Evolutionary conservation across 768 basidiomycete species (phyloP).

Genomic region (Leucogyrophana mollusca): DNA sequence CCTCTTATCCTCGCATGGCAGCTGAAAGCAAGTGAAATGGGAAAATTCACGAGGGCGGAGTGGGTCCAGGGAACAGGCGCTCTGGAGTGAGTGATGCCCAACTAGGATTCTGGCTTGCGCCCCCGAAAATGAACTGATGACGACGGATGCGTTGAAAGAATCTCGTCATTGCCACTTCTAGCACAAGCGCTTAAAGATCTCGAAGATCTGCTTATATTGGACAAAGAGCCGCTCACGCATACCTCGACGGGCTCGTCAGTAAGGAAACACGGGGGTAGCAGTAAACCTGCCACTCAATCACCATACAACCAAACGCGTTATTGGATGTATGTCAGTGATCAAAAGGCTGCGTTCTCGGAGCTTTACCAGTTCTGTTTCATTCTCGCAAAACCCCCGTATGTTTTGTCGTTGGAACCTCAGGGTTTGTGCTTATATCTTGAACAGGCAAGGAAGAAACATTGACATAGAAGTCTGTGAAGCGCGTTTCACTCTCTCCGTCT

Average conservation of each 20-base stretch:
- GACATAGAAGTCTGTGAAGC: slow-evolving; percentile 69
- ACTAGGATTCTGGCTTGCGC: not conserved
- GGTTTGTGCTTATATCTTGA: not conserved
- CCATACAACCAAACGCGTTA: slow-evolving; percentile 58
- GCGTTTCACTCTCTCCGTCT: not conserved
- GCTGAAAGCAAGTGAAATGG: slow-evolving; percentile 68
- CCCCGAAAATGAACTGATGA: not conserved
- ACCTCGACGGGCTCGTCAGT: slow-evolving; percentile 19
- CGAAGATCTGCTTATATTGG: slow-evolving; percentile 56
- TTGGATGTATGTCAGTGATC: slow-evolving; percentile 45
- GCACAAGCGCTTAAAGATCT: slow-evolving; percentile 56
- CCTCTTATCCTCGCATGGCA: slow-evolving; percentile 80
- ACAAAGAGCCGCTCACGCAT: slow-evolving; percentile 37
- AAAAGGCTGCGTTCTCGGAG: slow-evolving; percentile 53
- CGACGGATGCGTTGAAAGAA: slow-evolving; percentile 34
- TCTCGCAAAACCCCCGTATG: slow-evolving; percentile 72
- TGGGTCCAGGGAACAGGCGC: slow-evolving; percentile 60
- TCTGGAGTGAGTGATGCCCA: slow-evolving; percentile 39
- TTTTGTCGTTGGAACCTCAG: slow-evolving; percentile 12
- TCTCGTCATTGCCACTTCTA: slow-evolving; percentile 49
- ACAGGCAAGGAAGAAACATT: slow-evolving; percentile 69
- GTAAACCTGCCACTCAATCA: slow-evolving; percentile 23
- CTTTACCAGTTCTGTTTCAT: slow-evolving; percentile 72
- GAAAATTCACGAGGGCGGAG: slow-evolving; percentile 63
- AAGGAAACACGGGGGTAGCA: slow-evolving; percentile 29